Evolutionary conservation across 2,329 filamentous ascomycete genomes (phyloP), one percentile per base, ranked within the genome.

Genomic region (Pseudocercospora musae): DNA sequence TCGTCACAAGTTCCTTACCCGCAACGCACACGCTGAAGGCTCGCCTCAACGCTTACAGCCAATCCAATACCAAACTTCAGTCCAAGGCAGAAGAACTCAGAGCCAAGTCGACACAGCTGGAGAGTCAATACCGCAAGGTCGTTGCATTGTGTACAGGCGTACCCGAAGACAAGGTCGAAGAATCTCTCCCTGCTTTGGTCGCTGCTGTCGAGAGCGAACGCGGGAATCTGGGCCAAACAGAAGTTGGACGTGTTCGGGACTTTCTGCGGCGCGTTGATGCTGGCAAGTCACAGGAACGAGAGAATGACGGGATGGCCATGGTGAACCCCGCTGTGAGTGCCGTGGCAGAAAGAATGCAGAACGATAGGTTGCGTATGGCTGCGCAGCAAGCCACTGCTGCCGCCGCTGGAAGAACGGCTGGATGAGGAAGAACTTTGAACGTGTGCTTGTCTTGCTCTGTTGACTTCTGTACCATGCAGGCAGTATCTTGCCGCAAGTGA

Each of bases 121-220:
- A 96, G 72, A 82, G 89, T 68, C 92, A 95, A 77, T 97, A 97
- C 74, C 85, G 92, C 25, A 90, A 89, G 68, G 91, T 98, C 29
- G 92, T 99, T 23, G 87, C 89, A 58, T 80, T 97, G 11, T 97
- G 94, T 74, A 96, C 92, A 0, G 88, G 87, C 8, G 90, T 93
- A 33, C 84, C 86, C 0, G 92, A 96, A 65, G 82, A 84, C 8
- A 85, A 91, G 62, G 90, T 98, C 13, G 95, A 98, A 69, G 85
- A 86, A 61, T 85, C 92, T 57, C 82, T 97, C 0, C 90, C 92
- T 57, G 87, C 87, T 2, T 80, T 99, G 48, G 85, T 96, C 52
- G 87, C 91, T 65, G 95, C 95, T 1, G 89, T 98, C 2, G 94
- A 96, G 77, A 96, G 92, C 71, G 93, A 97, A 74, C 85, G 66